Conservation (phyloP, 1,139 yeast species). For the Saccharomycopsis hybrid region DNA sequence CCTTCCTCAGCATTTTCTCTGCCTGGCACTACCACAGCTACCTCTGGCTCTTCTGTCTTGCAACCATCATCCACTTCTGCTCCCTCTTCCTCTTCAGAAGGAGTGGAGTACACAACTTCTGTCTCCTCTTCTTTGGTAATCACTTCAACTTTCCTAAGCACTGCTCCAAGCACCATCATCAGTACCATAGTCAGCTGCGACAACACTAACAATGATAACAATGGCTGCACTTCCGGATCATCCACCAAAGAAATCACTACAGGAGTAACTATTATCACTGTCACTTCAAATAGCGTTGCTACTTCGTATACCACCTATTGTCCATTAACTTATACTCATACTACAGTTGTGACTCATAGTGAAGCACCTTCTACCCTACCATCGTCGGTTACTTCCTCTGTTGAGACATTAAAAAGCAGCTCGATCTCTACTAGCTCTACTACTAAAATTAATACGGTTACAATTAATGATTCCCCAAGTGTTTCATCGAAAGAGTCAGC, state of each 20-base stretch:
- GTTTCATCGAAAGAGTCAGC: too few species aligned
- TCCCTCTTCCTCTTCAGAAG: not conserved
- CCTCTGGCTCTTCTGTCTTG: not conserved
- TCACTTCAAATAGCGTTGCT: constrained; percentile 28
- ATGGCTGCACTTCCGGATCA: too few species aligned
- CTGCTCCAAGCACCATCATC: too few species aligned
- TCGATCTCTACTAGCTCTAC: too few species aligned
- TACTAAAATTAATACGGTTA: too few species aligned
- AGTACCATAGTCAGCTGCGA: too few species aligned
- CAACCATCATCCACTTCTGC: not conserved
- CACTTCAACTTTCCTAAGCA: not conserved
- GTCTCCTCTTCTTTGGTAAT: not conserved
- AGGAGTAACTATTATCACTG: constrained; percentile 35
- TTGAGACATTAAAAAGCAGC: too few species aligned
- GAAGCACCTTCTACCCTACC: too few species aligned
- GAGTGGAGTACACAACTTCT: not conserved
- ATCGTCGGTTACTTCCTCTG: too few species aligned
- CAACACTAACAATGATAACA: too few species aligned
- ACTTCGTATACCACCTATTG: constrained; percentile 41
- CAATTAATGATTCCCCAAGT: too few species aligned
- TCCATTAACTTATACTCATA: constrained; percentile 29
- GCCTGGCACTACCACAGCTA: not conserved
- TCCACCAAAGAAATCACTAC: constrained; percentile 23
- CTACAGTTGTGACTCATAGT: not conserved
- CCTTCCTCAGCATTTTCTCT: not conserved